Evolutionary conservation across 768 basidiomycete genomes (phyloP), one percentile per base, ranked within the genome.

Genomic region (Pulveroboletus sp.): DNA sequence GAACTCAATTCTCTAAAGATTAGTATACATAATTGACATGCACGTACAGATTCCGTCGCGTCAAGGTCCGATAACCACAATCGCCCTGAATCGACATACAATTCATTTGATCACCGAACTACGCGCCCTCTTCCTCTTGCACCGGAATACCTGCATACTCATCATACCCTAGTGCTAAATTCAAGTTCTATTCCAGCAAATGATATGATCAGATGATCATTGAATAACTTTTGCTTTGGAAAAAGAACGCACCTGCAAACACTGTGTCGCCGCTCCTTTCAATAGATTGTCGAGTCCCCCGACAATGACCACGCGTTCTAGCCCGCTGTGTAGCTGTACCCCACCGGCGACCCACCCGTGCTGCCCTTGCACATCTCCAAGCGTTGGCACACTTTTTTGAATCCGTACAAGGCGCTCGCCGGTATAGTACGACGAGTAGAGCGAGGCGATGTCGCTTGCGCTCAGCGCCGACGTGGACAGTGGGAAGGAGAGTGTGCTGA

Each of bases 181-280:
- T 96, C 64, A 96, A 71, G 66, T 96, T 96, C 86, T 93, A 58
- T 8, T 15, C 14, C n/a, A 38, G 9, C 15, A 21, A 3, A 7
- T 7, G 8, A 56, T 35, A 33, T 12, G 12, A 14, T 33, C 32
- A 33, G 14, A 33, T n/a, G n/a, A n/a, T n/a, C n/a, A n/a, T n/a
- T 6, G 58, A 46, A 8, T n/a, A 28, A 37, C 35, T 7, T 7
- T 15, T 21, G 21, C 3, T 21, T 21, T 21, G 21, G 21, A 21
- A 21, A 21, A 21, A 21, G 5, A 35, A 70, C 83, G 17, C 44
- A 92, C 90, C 78, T 95, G 93, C 54, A 99, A 65, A 68, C 95
- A 97, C 69, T 99, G 96, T n/a, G 95, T 98, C 15, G 96, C 96
- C 43, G 96, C 96, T 7, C 96, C 96, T 69, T 99, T 99, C 54